phyloP scores from a whole-genome alignment of 352 stramenopile genomes.

The Ochromonadaceae sp. region DNA sequence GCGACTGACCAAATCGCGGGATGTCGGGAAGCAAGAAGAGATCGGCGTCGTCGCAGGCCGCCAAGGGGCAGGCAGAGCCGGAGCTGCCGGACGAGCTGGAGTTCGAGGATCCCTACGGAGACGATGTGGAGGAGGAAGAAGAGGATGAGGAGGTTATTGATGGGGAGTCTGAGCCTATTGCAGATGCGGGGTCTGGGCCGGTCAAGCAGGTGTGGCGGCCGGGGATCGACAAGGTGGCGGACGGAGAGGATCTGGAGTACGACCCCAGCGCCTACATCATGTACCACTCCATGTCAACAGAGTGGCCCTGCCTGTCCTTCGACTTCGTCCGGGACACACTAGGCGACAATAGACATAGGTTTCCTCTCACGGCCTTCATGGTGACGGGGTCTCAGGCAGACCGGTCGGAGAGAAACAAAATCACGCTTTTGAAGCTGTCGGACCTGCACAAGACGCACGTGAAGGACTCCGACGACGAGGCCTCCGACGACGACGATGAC shows the following conservation, averaged over 20 bases:
- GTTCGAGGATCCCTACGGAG: constrained; percentile 65
- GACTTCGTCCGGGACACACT: constrained; percentile 89
- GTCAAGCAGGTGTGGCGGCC: constrained; percentile 75
- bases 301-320: constrained; percentile 94
- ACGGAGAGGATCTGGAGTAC: constrained; percentile 91
- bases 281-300: constrained; percentile 91
- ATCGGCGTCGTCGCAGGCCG: too few species aligned
- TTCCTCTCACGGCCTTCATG: constrained; percentile 86
- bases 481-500: constrained; percentile 52
- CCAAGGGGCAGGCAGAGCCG: too few species aligned
- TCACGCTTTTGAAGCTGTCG: constrained; percentile 94
- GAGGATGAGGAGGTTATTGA: constrained; percentile 40
- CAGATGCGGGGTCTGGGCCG: constrained; percentile 39
- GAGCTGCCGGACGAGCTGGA: constrained; percentile 40
- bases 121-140: constrained; percentile 70
- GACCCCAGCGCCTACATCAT: constrained; percentile 97
- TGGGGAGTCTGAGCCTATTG: constrained; percentile 13
- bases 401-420: constrained; percentile 75
- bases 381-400: constrained; percentile 88
- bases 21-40: too few species aligned
- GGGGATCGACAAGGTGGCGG: constrained; percentile 60
- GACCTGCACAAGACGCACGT: constrained; percentile 84
- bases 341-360: constrained; percentile 69
- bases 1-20: too few species aligned
- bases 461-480: constrained; percentile 58